Evolutionary conservation across 1,284 basidiomycete species (phyloP).

Genomic region (Chalciporus sp.): DNA sequence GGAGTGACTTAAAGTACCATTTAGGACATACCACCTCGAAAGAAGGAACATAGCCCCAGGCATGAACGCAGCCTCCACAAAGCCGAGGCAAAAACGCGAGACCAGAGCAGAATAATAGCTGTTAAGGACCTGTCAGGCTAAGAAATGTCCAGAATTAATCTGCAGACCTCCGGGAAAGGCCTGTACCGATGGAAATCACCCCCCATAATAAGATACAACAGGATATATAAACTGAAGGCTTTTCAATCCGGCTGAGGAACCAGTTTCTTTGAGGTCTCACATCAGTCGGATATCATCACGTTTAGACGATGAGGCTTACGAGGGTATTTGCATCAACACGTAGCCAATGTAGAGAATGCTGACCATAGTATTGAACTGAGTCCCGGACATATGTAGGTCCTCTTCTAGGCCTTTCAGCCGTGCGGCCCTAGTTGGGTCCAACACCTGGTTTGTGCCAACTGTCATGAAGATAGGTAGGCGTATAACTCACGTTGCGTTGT

Average conservation of each 20-base stretch:
- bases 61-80: slow-evolving; percentile 72
- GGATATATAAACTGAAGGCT: slow-evolving; percentile 76
- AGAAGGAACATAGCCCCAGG: slow-evolving; percentile 57
- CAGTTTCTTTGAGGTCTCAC: slow-evolving; percentile 55
- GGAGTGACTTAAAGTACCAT: not conserved
- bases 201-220: slow-evolving; percentile 75
- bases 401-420: slow-evolving; percentile 69
- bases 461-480: not conserved
- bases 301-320: slow-evolving; percentile 39
- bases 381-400: slow-evolving; percentile 64
- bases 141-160: not conserved
- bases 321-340: slow-evolving; percentile 79
- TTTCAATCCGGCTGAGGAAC: slow-evolving; percentile 68
- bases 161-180: slow-evolving; percentile 11
- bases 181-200: slow-evolving; percentile 23
- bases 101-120: slow-evolving; percentile 51
- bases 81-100: slow-evolving; percentile 74
- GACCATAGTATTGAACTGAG: slow-evolving; percentile 71
- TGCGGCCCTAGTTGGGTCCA: slow-evolving; percentile 51
- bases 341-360: slow-evolving; percentile 81
- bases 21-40: slow-evolving; percentile 32
- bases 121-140: not conserved
- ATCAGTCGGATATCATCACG: not conserved
- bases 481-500: slow-evolving; percentile 56
- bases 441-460: not conserved